Evolutionary conservation across 192 early-diverging fungal species (phyloP).

Genomic region (Coemansia sp.): DNA sequence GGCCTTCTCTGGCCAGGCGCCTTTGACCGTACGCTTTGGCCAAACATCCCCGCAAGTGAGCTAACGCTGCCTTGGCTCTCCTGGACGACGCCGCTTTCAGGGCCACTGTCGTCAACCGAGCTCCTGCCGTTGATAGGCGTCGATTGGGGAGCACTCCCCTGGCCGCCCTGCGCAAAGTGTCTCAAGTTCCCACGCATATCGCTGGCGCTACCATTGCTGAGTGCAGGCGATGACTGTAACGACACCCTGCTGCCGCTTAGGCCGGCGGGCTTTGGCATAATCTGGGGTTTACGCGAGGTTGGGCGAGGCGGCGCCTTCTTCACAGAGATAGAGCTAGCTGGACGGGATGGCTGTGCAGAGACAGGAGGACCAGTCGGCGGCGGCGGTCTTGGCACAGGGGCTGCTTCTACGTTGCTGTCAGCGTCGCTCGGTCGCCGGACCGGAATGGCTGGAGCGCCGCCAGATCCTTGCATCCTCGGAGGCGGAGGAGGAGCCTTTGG

Average conservation of each 20-base stretch:
- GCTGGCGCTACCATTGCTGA: conserved; percentile 9
- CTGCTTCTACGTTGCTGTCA: not conserved
- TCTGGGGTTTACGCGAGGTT: conserved; percentile 43
- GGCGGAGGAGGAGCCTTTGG: conserved; percentile 18
- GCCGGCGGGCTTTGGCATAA: conserved; percentile 37
- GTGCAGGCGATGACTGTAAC: conserved; percentile 25
- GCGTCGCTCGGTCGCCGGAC: conserved; percentile 44
- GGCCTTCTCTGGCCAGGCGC: conserved; percentile 16
- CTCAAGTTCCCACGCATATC: conserved; percentile 23
- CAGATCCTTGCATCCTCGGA: conserved; percentile 9
- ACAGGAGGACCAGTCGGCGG: conserved; percentile 15
- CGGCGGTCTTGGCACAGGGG: conserved; percentile 10
- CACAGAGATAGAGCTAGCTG: conserved; percentile 25
- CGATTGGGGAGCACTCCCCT: conserved; percentile 1
- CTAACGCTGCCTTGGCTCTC: conserved; percentile 56
- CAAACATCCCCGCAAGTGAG: conserved; percentile 53
- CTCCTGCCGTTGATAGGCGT: conserved; percentile 19
- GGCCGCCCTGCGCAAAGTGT: conserved; percentile 3
- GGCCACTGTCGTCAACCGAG: conserved; percentile 19
- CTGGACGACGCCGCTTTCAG: conserved; percentile 29
- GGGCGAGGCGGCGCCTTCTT: conserved; percentile 50
- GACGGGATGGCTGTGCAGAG: conserved; percentile 25
- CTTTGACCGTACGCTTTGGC: conserved; percentile 28
- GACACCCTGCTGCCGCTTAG: conserved; percentile 20
- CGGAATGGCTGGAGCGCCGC: conserved; percentile 26